Evolutionary conservation across 1,284 basidiomycete species (phyloP), one percentile per base, ranked within the genome.

Genomic region (Pascua guehoae): DNA sequence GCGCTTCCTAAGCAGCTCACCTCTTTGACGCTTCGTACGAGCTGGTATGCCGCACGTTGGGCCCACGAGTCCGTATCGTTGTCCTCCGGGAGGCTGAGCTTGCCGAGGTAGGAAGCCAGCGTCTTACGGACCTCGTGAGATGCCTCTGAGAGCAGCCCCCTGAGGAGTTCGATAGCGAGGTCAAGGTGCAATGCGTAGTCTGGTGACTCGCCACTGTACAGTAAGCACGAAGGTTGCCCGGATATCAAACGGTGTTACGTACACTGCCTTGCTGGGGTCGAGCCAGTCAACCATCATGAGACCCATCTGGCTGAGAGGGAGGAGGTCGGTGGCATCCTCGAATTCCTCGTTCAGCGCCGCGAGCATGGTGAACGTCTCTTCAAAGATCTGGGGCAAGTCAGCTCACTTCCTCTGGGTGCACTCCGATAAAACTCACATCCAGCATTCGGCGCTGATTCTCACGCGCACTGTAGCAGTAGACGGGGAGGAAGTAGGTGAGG

Each of bases 401-500:
- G 39, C 39, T 5, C 10, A 38, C 12, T 4, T 41, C 43, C 2
- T 16, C 8, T 12, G 24, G 16, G 16, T 16, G 14, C 14, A 17
- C 15, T 5, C 12, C 16, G 24, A 8, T 5, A 62, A 2, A 5
- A 69, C 82, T 58, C 56, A 91, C 91, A 64, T 85, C 82, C 66
- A 86, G 86, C 82, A 95, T 85, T 24, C 85, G 80, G 12, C 83
- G 78, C 78, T 97, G 94, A 70, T 97, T 95, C 15, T 74, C 76
- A 2, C 85, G 77, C 0, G 88, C 88, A 1, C 91, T 91, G 73
- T 89, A 94, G 74, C 90, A 91, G 73, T 91, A 98, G 0, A 93
- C 87, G 0, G 93, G 92, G 78, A 98, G 87, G 81, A 98, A 98
- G 78, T 98, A 98, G 16, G 91, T 88, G 32, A 98, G 79, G 72